Evolutionary conservation across 2,329 filamentous ascomycete species (phyloP), one percentile per base, ranked within the genome.

Genomic region (Cladophialophora immunda): DNA sequence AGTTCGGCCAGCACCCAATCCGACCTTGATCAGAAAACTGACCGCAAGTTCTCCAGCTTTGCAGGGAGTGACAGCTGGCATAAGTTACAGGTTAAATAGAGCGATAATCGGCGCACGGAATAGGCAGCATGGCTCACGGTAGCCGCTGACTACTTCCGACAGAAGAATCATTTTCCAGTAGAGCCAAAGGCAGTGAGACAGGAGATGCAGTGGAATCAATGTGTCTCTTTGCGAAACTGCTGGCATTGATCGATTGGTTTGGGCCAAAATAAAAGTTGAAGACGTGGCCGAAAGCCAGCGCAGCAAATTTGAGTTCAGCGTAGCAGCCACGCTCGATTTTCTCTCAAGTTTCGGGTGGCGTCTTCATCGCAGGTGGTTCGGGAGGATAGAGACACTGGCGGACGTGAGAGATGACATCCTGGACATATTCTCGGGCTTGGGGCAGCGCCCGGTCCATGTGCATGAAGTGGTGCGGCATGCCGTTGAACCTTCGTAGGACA

Each of bases 391-490:
- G 65, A 53, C 69, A 72, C 17, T 58, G 60, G n/a, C 70, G 57
- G 38, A 72, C 45, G 47, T 71, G 62, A 7, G 54, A 55, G 13
- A 72, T 73, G n/a, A 72, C 71, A 55, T 73, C 72, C 32, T 70
- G 62, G 19, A 72, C 69, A 62, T 73, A 72, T 47, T 73, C 72
- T 11, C 67, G 62, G 13, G 69, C 72, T 62, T 73, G 71, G 54
- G 61, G 58, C 22, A 73, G 63, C 11, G 69, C 38, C 9, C 66
- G 41, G 55, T 72, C 70, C 70, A 73, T 70, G 34, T 72, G 70
- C 71, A 73, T 72, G 53, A 73, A 73, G 22, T 61, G 67, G 65
- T 73, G 71, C 7, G 71, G 71, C 22, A 73, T 68, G 36, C 71
- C 71, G n/a, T 60, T 64, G 55, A 70, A 73, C 38, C 71, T 62